Percentiles rank a stretch among this genome's conserved stretches.
phyloP scores from a whole-genome alignment of 331 rosid genomes.

The Arachis monticola region DNA sequence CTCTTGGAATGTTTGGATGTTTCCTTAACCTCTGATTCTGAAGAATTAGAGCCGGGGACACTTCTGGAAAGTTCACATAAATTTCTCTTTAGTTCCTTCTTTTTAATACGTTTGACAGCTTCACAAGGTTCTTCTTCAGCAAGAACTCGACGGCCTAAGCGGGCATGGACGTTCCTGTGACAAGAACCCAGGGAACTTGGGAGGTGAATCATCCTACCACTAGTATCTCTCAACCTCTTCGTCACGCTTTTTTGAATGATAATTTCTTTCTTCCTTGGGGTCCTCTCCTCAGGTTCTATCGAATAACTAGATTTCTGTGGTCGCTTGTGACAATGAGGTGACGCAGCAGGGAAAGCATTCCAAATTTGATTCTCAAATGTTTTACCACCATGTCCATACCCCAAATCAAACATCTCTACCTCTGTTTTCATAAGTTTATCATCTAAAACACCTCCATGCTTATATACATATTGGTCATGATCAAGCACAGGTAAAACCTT shows the following conservation, averaged over 20 bases:
- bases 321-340: neutral
- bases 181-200: conserved; percentile 17
- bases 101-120: neutral
- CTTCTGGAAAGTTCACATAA: conserved; percentile 1
- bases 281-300: conserved; percentile 3
- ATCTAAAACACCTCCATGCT: neutral
- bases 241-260: conserved; percentile 25
- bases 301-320: conserved; percentile 18
- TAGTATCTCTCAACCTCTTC: conserved; percentile 24
- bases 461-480: no score
- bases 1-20: conserved; percentile 27
- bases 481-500: conserved; percentile 2
- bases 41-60: conserved; percentile 22
- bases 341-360: neutral
- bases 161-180: neutral
- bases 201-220: conserved; percentile 5
- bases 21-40: conserved; percentile 21
- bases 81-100: conserved; percentile 6
- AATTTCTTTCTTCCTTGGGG: neutral
- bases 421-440: neutral
- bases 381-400: neutral
- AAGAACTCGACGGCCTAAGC: conserved; percentile 30
- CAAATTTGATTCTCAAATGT: conserved; percentile 5
- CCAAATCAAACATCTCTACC: neutral
- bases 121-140: neutral